Evolutionary conservation across 1,284 basidiomycete species (phyloP).

Genomic region (Leccinum discolor): DNA sequence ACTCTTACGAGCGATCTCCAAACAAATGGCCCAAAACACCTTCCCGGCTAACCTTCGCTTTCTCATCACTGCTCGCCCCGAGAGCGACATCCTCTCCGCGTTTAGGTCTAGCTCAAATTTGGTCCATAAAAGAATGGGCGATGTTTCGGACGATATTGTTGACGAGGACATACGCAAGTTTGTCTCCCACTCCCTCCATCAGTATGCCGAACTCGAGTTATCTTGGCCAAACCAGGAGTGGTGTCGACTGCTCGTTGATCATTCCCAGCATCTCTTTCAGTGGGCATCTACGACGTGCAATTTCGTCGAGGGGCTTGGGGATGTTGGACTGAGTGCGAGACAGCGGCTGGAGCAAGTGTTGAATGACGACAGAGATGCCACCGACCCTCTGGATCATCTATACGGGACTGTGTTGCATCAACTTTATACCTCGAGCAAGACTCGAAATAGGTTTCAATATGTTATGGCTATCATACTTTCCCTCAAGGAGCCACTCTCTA

Average conservation of each 20-base stretch:
- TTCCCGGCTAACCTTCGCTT: background rate
- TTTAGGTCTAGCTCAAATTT: background rate
- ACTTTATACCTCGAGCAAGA: background rate
- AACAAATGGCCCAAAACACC: background rate
- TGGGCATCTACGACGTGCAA: background rate
- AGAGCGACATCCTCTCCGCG: background rate
- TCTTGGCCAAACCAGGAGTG: background rate
- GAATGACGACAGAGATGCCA: background rate
- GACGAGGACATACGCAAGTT: background rate
- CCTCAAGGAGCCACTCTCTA: background rate
- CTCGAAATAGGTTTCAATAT: background rate
- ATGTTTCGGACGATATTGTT: background rate
- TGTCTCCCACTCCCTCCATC: background rate
- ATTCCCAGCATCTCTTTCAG: background rate
- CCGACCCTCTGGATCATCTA: background rate
- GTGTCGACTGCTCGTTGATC: background rate
- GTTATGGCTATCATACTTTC: background rate
- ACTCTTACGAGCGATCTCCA: background rate
- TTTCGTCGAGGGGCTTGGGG: background rate
- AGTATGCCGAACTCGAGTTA: background rate
- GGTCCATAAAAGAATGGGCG: background rate
- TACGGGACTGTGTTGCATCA: background rate
- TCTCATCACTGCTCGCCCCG: background rate
- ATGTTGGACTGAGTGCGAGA: background rate
- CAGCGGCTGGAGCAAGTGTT: background rate